Evolutionary conservation across 2,329 filamentous ascomycete genomes (phyloP).

Genomic region (Epichloe elymi): DNA sequence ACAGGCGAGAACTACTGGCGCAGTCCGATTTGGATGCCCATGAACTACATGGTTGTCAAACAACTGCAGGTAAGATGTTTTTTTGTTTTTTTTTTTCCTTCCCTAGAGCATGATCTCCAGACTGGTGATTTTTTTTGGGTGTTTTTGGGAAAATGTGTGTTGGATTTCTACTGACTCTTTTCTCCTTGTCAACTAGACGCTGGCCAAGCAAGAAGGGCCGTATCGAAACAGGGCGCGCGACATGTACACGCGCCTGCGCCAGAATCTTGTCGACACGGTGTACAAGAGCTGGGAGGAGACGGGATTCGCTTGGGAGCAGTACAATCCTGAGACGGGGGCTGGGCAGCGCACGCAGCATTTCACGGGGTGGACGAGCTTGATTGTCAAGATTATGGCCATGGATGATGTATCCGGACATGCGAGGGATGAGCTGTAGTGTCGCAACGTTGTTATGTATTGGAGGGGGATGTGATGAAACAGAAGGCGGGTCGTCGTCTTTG

Average conservation of each 20-base stretch:
- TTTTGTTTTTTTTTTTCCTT: too few species aligned
- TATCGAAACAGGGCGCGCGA: slow-evolving; percentile 54
- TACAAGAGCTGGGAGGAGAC: slow-evolving; percentile 81
- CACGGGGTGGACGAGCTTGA: slow-evolving; percentile 96
- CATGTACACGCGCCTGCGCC: slow-evolving; percentile 64
- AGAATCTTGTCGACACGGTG: slow-evolving; percentile 79
- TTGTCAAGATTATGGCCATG: slow-evolving; percentile 97
- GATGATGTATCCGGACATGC: slow-evolving; percentile 44
- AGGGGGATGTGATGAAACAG: too few species aligned
- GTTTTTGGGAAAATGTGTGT: not conserved
- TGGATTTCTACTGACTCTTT: not conserved
- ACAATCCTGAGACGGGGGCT: slow-evolving; percentile 80
- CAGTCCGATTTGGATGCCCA: slow-evolving; percentile 87
- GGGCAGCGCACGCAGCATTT: slow-evolving; percentile 98
- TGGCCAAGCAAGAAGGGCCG: slow-evolving; percentile 53
- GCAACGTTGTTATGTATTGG: not conserved
- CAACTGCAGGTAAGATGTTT: slow-evolving; percentile 54
- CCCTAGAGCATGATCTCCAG: too few species aligned
- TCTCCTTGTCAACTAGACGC: slow-evolving; percentile 27
- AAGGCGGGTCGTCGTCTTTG: too few species aligned
- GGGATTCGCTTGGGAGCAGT: slow-evolving; percentile 97
- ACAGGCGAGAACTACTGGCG: slow-evolving; percentile 97
- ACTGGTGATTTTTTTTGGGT: too few species aligned
- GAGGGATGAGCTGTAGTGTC: slow-evolving; percentile 33
- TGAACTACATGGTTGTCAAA: slow-evolving; percentile 79